A percentile compares a stretch with the other conserved stretches of the same genome.
phyloP scores from a whole-genome alignment of 352 stramenopile species.

The Phytophthora tentaculata region DNA sequence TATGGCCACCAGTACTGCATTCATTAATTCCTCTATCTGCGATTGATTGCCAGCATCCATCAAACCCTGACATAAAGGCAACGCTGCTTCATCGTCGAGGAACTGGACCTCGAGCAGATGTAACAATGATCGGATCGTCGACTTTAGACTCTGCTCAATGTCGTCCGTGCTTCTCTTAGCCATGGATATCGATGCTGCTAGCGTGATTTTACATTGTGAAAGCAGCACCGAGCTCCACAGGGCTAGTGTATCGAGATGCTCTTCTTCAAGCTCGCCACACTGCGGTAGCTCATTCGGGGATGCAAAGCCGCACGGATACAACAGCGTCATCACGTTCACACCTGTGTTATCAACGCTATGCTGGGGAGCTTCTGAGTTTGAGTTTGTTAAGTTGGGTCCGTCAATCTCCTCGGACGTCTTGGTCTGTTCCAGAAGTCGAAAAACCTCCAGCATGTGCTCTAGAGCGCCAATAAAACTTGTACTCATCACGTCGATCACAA shows the following conservation, averaged over 20 bases:
- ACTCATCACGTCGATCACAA: slow-evolving; percentile 57
- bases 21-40: slow-evolving; percentile 26
- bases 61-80: slow-evolving; percentile 14
- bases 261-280: slow-evolving; percentile 59
- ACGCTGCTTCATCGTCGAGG: slow-evolving; percentile 10
- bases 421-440: slow-evolving; percentile 18
- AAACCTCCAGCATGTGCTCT: slow-evolving; percentile 44
- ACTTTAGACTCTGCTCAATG: slow-evolving; percentile 1
- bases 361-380: not conserved
- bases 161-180: not conserved
- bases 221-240: slow-evolving; percentile 56
- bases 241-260: slow-evolving; percentile 45
- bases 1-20: slow-evolving; percentile 21
- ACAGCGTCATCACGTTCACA: slow-evolving; percentile 37
- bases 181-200: not conserved
- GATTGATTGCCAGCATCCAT: slow-evolving; percentile 26
- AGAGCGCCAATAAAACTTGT: slow-evolving; percentile 63
- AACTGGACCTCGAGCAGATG: slow-evolving; percentile 26
- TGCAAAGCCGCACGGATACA: slow-evolving; percentile 50
- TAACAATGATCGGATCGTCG: slow-evolving; percentile 17
- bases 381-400: not conserved
- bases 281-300: slow-evolving; percentile 30
- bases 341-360: slow-evolving; percentile 7
- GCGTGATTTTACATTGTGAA: slow-evolving; percentile 48
- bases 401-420: not conserved